A percentile compares a stretch with the other conserved stretches of the same genome.
Evolutionary conservation across 139 green algal species (phyloP).

Genomic region (Volvox reticuliferus): DNA sequence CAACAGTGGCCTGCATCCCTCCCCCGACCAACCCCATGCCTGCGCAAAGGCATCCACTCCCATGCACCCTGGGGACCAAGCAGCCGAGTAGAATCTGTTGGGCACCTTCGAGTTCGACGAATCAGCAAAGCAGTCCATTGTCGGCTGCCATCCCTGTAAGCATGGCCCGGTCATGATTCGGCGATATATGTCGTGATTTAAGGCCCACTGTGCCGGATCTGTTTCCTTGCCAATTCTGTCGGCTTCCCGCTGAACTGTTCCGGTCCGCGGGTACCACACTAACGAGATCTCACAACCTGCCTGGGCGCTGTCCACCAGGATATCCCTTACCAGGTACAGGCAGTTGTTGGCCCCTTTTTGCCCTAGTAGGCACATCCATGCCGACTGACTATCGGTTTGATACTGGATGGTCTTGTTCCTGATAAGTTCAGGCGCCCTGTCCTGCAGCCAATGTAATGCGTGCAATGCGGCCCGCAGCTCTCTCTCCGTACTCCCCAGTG

Average conservation of each 20-base stretch:
- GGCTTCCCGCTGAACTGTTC: not conserved
- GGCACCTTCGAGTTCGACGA: no score
- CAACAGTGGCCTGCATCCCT: no score
- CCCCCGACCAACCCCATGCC: no score
- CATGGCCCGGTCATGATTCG: not conserved
- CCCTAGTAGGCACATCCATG: no score
- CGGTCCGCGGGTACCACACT: no score
- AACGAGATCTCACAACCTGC: not conserved
- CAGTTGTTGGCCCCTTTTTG: not conserved
- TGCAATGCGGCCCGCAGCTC: not conserved
- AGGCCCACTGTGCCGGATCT: not conserved
- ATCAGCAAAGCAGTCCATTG: no score
- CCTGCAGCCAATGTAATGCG: not conserved
- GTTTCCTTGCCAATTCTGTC: not conserved
- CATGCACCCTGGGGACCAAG: no score
- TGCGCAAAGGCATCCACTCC: no score
- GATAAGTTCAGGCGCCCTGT: not conserved
- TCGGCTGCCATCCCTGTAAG: not conserved
- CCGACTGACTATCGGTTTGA: slow-evolving; percentile 20
- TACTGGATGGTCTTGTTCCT: not conserved
- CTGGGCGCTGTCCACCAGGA: not conserved
- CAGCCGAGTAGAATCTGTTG: no score
- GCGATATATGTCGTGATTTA: not conserved
- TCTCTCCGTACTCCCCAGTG: slow-evolving; percentile 12
- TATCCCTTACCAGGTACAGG: not conserved